A percentile compares a stretch with the other conserved stretches of the same genome.
These are phyloP conservation scores for Leccinum boreale DNA, from an alignment of 768 basidiomycete genomes.

Conservation along the genomic window DNA sequence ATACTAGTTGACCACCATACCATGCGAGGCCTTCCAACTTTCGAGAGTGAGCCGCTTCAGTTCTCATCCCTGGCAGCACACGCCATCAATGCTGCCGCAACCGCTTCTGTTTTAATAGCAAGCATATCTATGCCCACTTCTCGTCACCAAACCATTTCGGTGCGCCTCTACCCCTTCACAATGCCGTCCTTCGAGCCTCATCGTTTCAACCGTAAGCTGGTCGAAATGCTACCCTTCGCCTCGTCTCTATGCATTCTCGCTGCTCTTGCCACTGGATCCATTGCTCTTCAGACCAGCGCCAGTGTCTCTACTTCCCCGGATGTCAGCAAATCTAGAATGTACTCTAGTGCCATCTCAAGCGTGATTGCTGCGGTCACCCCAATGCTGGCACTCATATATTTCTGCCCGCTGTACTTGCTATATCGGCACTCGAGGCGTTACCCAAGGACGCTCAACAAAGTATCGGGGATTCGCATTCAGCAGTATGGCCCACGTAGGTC, in stretches of 20 bases:
- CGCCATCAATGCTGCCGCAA: conserved; percentile 30
- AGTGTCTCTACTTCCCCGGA: conserved; percentile 17
- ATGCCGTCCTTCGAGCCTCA: conserved; percentile 14
- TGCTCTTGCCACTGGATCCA: conserved; percentile 31
- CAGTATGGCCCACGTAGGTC: conserved; percentile 52
- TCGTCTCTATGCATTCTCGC: conserved; percentile 34
- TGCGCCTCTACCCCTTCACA: conserved; percentile 17
- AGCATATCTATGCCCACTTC: conserved; percentile 26
- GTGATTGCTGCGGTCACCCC: conserved; percentile 34
- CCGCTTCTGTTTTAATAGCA: conserved; percentile 30
- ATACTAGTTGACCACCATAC: conserved; percentile 25
- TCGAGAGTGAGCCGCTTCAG: conserved; percentile 25
- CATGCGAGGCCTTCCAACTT: conserved; percentile 31
- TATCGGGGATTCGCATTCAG: conserved; percentile 43
- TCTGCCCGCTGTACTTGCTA: conserved; percentile 48
- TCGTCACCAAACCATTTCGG: conserved; percentile 29
- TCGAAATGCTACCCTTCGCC: conserved; percentile 37
- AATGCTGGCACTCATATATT: conserved; percentile 42
- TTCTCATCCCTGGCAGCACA: conserved; percentile 30
- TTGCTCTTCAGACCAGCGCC: conserved; percentile 25
- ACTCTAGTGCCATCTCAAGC: conserved; percentile 35
- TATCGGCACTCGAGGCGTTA: conserved; percentile 44
- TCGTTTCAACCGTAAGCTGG: conserved; percentile 27
- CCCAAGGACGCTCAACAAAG: conserved; percentile 49
- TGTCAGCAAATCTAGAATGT: conserved; percentile 29